Conservation (phyloP, 371 early-diverging fungal genomes). For the Rhizopus arrhizus region DNA sequence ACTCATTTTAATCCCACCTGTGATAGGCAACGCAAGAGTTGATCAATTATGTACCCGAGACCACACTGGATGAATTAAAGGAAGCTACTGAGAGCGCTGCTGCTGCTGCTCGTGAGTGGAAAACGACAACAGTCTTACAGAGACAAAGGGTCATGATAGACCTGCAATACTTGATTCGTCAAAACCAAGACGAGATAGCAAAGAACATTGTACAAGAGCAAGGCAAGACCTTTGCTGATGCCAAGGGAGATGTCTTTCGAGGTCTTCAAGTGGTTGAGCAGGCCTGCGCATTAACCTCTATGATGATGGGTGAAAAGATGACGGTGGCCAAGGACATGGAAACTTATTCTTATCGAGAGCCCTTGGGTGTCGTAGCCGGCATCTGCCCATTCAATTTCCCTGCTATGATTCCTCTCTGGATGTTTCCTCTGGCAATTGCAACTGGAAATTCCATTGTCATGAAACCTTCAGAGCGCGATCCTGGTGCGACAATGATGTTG, state of each 20-base stretch:
- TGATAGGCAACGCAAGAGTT: slow-evolving; percentile 90
- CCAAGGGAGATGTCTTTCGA: slow-evolving; percentile 89
- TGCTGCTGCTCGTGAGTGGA: slow-evolving; percentile 88
- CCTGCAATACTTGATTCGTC: slow-evolving; percentile 83
- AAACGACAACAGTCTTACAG: slow-evolving; percentile 79
- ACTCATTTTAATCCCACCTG: not conserved
- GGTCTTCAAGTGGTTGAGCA: slow-evolving; percentile 93
- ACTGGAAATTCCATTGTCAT: slow-evolving; percentile 30
- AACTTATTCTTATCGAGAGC: slow-evolving; percentile 93
- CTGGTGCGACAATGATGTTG: slow-evolving; percentile 93
- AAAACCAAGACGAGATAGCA: slow-evolving; percentile 84
- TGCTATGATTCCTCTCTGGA: slow-evolving; percentile 95
- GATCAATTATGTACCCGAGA: slow-evolving; percentile 87
- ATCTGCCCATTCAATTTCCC: slow-evolving; percentile 98
- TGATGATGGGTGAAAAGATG: slow-evolving; percentile 83
- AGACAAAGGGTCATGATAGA: slow-evolving; percentile 93
- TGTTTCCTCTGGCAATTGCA: slow-evolving; percentile 82
- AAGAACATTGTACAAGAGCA: slow-evolving; percentile 88
- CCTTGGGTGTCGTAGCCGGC: slow-evolving; percentile 94
- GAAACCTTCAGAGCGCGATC: slow-evolving; percentile 91
- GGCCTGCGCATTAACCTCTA: slow-evolving; percentile 78
- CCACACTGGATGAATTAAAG: slow-evolving; percentile 84
- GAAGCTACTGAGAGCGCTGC: slow-evolving; percentile 78
- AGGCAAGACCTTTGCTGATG: slow-evolving; percentile 94
- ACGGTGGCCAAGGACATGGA: slow-evolving; percentile 95